A percentile compares a stretch with the other conserved stretches of the same genome.
phyloP scores from a whole-genome alignment of 805 yeast genomes.

The Kluyveromyces starmeri region DNA sequence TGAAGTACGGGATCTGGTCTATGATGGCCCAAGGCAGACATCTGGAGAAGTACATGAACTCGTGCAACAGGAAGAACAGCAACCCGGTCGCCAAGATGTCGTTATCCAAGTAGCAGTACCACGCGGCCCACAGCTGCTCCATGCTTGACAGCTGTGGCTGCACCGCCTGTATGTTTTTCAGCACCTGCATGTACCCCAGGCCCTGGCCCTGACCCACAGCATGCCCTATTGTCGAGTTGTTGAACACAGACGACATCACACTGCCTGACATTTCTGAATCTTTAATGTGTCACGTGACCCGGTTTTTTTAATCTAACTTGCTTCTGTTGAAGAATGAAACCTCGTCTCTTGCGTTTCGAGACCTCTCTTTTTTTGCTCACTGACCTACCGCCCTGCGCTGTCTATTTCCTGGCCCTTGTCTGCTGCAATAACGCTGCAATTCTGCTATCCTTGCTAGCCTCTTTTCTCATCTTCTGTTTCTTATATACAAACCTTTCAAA shows the following conservation, averaged over 20 bases:
- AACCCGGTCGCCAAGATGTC: slow-evolving; percentile 90
- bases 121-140: slow-evolving; percentile 82
- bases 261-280: background rate
- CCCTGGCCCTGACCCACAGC: slow-evolving; percentile 11
- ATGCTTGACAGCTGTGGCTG: slow-evolving; percentile 40
- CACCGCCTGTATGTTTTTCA: slow-evolving; percentile 29
- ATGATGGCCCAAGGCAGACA: slow-evolving; percentile 88
- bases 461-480: too few species aligned
- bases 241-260: slow-evolving; percentile 28
- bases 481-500: too few species aligned
- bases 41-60: slow-evolving; percentile 83
- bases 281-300: background rate
- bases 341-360: too few species aligned
- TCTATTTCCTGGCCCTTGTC: too few species aligned
- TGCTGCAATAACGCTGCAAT: too few species aligned
- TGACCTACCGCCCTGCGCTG: too few species aligned
- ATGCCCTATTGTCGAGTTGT: slow-evolving; percentile 22
- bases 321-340: background rate
- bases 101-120: slow-evolving; percentile 76
- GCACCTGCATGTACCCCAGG: slow-evolving; percentile 28
- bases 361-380: too few species aligned
- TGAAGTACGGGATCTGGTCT: slow-evolving; percentile 78
- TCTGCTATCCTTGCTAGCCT: too few species aligned
- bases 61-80: slow-evolving; percentile 75
- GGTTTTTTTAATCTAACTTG: too few species aligned